These are phyloP conservation scores for Gastrolobium bilobum DNA, from an alignment of 306 rosid genomes.

Conservation along the genomic window DNA sequence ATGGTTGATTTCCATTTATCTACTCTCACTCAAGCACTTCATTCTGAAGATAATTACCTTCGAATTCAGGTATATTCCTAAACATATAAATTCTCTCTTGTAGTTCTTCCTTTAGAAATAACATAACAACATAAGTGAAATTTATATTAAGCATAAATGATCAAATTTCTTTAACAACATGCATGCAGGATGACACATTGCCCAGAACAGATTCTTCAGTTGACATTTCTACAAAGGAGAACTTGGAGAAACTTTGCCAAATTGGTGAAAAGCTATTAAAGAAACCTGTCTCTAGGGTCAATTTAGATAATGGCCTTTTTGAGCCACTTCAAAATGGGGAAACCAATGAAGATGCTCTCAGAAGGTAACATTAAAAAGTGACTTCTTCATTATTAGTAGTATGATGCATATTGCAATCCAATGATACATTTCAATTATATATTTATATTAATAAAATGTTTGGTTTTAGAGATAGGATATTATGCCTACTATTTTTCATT, in stretches of 20 bases:
- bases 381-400: too few species aligned
- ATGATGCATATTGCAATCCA: not conserved
- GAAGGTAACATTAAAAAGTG: conserved; percentile 46
- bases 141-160: not conserved
- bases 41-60: conserved; percentile 49
- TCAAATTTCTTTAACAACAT: conserved; percentile 22
- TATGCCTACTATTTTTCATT: too few species aligned
- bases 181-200: conserved; percentile 62
- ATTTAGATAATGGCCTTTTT: conserved; percentile 51
- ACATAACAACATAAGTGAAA: not conserved
- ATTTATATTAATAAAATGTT: not conserved
- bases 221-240: conserved; percentile 54
- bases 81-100: too few species aligned
- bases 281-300: conserved; percentile 57
- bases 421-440: not conserved
- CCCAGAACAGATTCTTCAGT: conserved; percentile 44
- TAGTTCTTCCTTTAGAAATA: too few species aligned
- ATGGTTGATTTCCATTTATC: conserved; percentile 60
- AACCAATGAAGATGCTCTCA: conserved; percentile 60
- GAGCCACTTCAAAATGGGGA: conserved; percentile 44
- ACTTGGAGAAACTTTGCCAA: conserved; percentile 48
- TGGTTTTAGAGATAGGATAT: too few species aligned
- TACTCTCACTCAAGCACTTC: conserved; percentile 57
- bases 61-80: conserved; percentile 53
- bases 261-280: conserved; percentile 49